Conservation (phyloP, 2,329 filamentous ascomycete genomes). For the Aspergillus pseudoglaucus region DNA sequence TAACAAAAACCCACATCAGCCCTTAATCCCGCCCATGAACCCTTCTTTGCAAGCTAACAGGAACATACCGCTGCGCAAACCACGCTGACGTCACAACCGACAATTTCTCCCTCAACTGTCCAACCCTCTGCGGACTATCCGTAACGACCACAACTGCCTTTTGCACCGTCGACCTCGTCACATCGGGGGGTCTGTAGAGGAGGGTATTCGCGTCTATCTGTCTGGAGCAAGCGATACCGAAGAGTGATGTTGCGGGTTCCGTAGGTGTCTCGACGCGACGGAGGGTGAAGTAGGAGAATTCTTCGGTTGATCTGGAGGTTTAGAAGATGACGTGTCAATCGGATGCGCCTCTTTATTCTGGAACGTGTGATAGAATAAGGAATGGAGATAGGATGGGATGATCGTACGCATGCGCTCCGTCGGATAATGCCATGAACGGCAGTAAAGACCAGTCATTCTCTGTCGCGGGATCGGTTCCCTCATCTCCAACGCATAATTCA, state of each 20-base stretch:
- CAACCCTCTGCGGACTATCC: slow-evolving; percentile 83
- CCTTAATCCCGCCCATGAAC: background rate
- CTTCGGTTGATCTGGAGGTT: slow-evolving; percentile 66
- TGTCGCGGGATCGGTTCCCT: slow-evolving; percentile 68
- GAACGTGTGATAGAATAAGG: background rate
- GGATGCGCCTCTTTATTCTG: slow-evolving; percentile 1
- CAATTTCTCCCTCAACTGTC: slow-evolving; percentile 81
- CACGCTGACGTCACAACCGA: slow-evolving; percentile 88
- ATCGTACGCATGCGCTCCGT: slow-evolving; percentile 84
- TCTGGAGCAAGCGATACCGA: slow-evolving; percentile 90
- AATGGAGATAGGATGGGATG: slow-evolving; percentile 1
- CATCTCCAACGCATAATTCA: slow-evolving; percentile 80
- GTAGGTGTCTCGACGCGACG: slow-evolving; percentile 47
- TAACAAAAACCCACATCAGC: slow-evolving; percentile 2
- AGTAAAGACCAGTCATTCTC: slow-evolving; percentile 87
- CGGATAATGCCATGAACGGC: slow-evolving; percentile 93
- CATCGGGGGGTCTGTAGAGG: slow-evolving; percentile 72
- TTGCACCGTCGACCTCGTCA: slow-evolving; percentile 95
- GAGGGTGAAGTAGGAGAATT: slow-evolving; percentile 98
- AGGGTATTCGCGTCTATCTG: slow-evolving; percentile 78
- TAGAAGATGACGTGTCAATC: background rate
- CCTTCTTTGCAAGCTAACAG: background rate
- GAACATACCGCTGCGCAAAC: slow-evolving; percentile 74
- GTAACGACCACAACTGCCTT: slow-evolving; percentile 96
- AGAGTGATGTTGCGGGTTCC: slow-evolving; percentile 68